Evolutionary conservation across 2,329 filamentous ascomycete species (phyloP), one percentile per base, ranked within the genome.

Genomic region (Sphaceloma murrayae): DNA sequence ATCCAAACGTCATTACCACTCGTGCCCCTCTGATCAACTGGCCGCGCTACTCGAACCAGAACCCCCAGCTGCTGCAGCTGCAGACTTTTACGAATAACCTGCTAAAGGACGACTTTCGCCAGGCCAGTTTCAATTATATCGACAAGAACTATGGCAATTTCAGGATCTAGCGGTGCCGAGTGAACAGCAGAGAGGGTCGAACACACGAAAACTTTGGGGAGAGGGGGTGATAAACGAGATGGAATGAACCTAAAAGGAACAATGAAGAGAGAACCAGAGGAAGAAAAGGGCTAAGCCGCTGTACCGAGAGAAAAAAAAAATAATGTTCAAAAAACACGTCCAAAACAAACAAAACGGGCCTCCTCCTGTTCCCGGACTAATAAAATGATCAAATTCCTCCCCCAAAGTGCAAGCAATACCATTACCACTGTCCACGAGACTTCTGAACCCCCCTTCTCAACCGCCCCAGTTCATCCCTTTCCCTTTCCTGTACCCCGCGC

Each of bases 61-160:
- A 69, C 16, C 49, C 49, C 46, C 61, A 74, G 55, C 56, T 85
- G 48, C 58, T 75, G 54, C 60, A 72, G 21, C 68, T 76, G 46
- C 59, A 63, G 34, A 60, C 64, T 10, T 52, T 63, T 11, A 54
- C 49, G 13, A 60, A 58, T 10, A 53, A 47, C 9, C 49, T 70
- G 18, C 51, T 74, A 2, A 53, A 55, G 8, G 74, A 77, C 60
- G 54, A 67, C 48, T 76, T 76, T 50, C 62, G 73, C 34, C 45
- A 57, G 5, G 64, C 65, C 31, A 61, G 62, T 1, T 71, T 63
- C 53, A 52, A 67, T 1, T 68, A 63, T 45, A 46, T 76, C 36
- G 50, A 53, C 36, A 47, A 33, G 3, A 57, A 58, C 46, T 42
- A 46, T 40, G 34, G 16, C 16, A 30, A 45, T 7, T 55, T 55